Evolutionary conservation across 2,329 filamentous ascomycete species (phyloP).

Genomic region (Neocatenulostroma microsporum): DNA sequence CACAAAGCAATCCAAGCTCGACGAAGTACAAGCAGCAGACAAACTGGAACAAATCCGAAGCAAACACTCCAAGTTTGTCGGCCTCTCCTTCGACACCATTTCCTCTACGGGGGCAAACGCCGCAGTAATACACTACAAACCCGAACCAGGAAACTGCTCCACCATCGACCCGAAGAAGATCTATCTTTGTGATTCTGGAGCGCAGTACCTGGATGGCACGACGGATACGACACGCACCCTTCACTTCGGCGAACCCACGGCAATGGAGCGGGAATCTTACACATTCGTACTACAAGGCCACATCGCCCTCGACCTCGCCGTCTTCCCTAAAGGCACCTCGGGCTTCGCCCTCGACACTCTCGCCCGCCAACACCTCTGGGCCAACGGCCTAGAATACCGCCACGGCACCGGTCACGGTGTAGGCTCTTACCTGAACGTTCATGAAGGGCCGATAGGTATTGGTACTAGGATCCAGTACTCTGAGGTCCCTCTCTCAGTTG

Average conservation of each 20-base stretch:
- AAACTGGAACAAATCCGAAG: conserved; percentile 73
- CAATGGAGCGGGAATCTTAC: conserved; percentile 79
- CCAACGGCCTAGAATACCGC: conserved; percentile 84
- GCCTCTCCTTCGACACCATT: conserved; percentile 90
- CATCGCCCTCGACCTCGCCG: conserved; percentile 74
- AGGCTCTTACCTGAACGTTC: conserved; percentile 90
- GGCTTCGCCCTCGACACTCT: conserved; percentile 85
- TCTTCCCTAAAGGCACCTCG: conserved; percentile 92
- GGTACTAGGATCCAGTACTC: conserved; percentile 86
- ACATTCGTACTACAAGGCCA: conserved; percentile 92
- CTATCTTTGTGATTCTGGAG: conserved; percentile 94
- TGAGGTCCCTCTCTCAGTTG: conserved; percentile 80
- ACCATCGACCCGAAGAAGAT: conserved; percentile 75
- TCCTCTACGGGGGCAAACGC: conserved; percentile 90
- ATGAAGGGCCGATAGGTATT: conserved; percentile 94
- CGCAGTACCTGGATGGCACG: conserved; percentile 92
- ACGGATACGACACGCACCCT: conserved; percentile 92
- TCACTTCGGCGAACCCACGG: conserved; percentile 79
- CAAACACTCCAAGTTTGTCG: conserved; percentile 68
- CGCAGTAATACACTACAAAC: conserved; percentile 92
- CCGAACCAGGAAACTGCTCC: conserved; percentile 73
- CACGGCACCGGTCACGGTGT: conserved; percentile 96
- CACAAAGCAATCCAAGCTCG: conserved; percentile 62
- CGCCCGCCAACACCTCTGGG: conserved; percentile 88
- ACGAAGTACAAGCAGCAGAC: conserved; percentile 87